Conservation (phyloP, 106 monocot species). For the Acorus calamus region DNA sequence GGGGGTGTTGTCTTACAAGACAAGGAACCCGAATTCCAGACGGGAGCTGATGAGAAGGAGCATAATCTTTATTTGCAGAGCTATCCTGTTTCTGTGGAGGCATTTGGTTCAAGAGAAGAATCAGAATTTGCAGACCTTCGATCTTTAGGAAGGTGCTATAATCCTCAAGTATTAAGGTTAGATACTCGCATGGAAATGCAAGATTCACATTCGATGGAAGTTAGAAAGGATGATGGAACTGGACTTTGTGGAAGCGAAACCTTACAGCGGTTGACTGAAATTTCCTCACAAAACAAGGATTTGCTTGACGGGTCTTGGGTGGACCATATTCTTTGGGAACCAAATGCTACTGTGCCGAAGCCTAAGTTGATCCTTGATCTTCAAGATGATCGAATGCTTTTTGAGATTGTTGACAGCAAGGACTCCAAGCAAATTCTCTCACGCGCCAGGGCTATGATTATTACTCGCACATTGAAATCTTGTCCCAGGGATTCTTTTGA, state of each 20-base stretch:
- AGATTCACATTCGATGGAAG: constrained; percentile 9
- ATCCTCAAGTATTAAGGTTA: constrained; percentile 27
- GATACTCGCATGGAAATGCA: constrained; percentile 17
- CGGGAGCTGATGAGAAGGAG: constrained; percentile 11
- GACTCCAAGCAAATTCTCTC: constrained; percentile 38
- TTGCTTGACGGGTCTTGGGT: constrained; percentile 79
- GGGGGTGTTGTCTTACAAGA: constrained; percentile 1
- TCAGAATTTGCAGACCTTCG: constrained; percentile 1
- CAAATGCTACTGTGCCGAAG: constrained; percentile 41
- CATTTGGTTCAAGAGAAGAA: constrained; percentile 19
- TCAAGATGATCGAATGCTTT: constrained; percentile 90
- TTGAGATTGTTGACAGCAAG: constrained; percentile 68
- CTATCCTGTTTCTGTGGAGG: constrained; percentile 16
- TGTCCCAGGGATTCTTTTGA: constrained; percentile 24
- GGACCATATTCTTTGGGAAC: constrained; percentile 80
- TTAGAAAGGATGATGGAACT: constrained; percentile 10
- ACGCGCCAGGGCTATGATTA: constrained; percentile 70
- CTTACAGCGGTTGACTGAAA: constrained; percentile 28
- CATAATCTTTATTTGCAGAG: constrained; percentile 1
- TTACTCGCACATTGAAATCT: constrained; percentile 33
- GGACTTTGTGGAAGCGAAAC: constrained; percentile 11
- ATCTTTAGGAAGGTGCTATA: constrained; percentile 14
- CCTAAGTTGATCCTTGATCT: constrained; percentile 94
- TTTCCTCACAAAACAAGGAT: constrained; percentile 68
- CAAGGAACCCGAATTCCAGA: neutral